A percentile compares a stretch with the other conserved stretches of the same genome.
These are phyloP conservation scores for Raffaelea ambrosiae DNA, from an alignment of 2,329 filamentous ascomycete species.

Conservation along the genomic window DNA sequence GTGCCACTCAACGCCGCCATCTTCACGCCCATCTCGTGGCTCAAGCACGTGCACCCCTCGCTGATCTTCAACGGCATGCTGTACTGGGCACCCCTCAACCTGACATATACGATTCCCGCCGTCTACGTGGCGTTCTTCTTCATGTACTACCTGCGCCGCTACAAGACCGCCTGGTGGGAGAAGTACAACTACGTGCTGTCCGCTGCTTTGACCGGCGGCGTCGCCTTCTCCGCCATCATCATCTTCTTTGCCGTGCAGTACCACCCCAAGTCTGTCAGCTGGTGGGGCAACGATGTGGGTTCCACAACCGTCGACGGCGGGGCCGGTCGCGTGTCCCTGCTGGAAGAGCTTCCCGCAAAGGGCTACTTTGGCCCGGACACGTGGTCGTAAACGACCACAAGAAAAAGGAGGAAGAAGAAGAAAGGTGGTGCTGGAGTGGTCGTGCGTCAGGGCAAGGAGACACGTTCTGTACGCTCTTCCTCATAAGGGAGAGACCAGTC, in stretches of 20 bases:
- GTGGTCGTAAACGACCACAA: slow-evolving; percentile 1
- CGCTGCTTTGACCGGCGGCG: slow-evolving; percentile 21
- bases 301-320: slow-evolving; percentile 1
- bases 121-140: slow-evolving; percentile 15
- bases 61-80: slow-evolving; percentile 7
- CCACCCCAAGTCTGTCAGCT: slow-evolving; percentile 5
- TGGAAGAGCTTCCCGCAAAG: slow-evolving; percentile 4
- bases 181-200: slow-evolving; percentile 26
- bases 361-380: slow-evolving; percentile 8
- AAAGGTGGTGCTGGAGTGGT: too few species aligned
- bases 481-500: too few species aligned
- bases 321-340: not conserved
- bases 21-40: slow-evolving; percentile 1
- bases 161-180: slow-evolving; percentile 15
- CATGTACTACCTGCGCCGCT: slow-evolving; percentile 18
- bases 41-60: slow-evolving; percentile 9
- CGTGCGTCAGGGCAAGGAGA: too few species aligned
- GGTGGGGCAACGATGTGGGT: slow-evolving; percentile 10
- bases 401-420: too few species aligned
- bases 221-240: slow-evolving; percentile 23
- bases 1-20: not conserved
- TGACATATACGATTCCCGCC: slow-evolving; percentile 12
- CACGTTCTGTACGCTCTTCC: too few species aligned
- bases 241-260: slow-evolving; percentile 11
- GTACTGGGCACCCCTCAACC: slow-evolving; percentile 11